Percentiles rank a stretch among this genome's conserved stretches.
Conservation (phyloP, 805 yeast species). For the Sugiyamaella chiloensis region DNA sequence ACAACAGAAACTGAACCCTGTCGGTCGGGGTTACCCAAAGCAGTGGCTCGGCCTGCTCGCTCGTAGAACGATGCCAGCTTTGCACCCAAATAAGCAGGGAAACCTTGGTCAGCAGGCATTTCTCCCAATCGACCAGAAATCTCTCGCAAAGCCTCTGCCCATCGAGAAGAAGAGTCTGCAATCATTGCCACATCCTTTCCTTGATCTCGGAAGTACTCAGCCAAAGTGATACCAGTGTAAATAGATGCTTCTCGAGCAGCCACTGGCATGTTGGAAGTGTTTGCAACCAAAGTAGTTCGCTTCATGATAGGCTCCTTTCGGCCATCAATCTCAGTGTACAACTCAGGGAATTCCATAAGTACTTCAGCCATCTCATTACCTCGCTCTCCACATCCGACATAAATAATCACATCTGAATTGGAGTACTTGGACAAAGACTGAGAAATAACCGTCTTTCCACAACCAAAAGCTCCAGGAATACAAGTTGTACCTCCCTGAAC, state of each 20-base stretch:
- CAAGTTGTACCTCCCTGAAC: slow-evolving; percentile 99
- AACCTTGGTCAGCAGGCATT: slow-evolving; percentile 99
- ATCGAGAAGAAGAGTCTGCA: slow-evolving; percentile 99
- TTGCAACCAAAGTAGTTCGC: slow-evolving; percentile 97
- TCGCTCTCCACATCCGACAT: slow-evolving; percentile 95
- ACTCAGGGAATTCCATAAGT: slow-evolving; percentile 98
- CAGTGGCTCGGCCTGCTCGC: slow-evolving; percentile 97
- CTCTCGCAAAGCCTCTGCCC: slow-evolving; percentile 99
- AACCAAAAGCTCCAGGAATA: slow-evolving; percentile 99
- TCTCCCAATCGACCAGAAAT: slow-evolving; percentile 99
- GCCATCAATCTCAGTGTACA: slow-evolving; percentile 86
- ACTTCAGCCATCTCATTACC: slow-evolving; percentile 99
- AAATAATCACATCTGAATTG: slow-evolving; percentile 93
- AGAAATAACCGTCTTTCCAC: slow-evolving; percentile 98
- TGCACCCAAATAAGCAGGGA: slow-evolving; percentile 99
- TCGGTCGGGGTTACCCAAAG: slow-evolving; percentile 96
- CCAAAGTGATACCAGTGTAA: slow-evolving; percentile 97
- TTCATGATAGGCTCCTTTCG: slow-evolving; percentile 98
- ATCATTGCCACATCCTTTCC: slow-evolving; percentile 99
- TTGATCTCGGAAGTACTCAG: slow-evolving; percentile 99
- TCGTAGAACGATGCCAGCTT: slow-evolving; percentile 98
- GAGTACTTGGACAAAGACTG: slow-evolving; percentile 96
- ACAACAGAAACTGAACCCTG: slow-evolving; percentile 97
- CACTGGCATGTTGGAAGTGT: slow-evolving; percentile 99
- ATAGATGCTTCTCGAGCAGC: slow-evolving; percentile 99